These are phyloP conservation scores for Viridothelium virens DNA, from an alignment of 495 filamentous ascomycete species.

Conservation along the genomic window DNA sequence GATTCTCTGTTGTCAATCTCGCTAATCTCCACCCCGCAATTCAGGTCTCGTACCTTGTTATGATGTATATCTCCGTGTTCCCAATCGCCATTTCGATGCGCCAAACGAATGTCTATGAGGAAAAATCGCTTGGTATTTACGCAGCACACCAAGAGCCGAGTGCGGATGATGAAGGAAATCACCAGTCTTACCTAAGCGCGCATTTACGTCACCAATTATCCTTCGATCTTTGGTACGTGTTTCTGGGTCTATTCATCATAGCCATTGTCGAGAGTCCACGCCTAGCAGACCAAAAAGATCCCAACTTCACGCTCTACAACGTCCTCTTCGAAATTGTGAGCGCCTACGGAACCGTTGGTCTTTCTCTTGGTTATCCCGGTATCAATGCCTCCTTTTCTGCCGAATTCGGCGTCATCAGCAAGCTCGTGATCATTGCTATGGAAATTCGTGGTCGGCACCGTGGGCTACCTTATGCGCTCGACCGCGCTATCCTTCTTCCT, in stretches of 20 bases:
- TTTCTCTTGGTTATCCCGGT: conserved; percentile 71
- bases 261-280: conserved; percentile 68
- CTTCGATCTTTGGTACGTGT: conserved; percentile 94
- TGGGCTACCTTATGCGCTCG: conserved; percentile 83
- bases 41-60: conserved; percentile 90
- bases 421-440: conserved; percentile 89
- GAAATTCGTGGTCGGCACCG: conserved; percentile 86
- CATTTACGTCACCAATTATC: conserved; percentile 85
- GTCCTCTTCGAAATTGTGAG: conserved; percentile 86
- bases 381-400: conserved; percentile 71
- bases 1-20: conserved; percentile 72
- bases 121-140: conserved; percentile 83
- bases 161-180: conserved; percentile 41
- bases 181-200: conserved; percentile 73
- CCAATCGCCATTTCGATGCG: conserved; percentile 92
- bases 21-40: conserved; percentile 76
- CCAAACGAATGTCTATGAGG: conserved; percentile 93
- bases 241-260: conserved; percentile 80
- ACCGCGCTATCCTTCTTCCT: conserved; percentile 80
- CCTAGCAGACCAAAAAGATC: conserved; percentile 49
- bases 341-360: conserved; percentile 90
- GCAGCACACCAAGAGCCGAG: conserved; percentile 38
- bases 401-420: conserved; percentile 72
- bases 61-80: conserved; percentile 99
- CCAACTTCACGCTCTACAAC: conserved; percentile 66